These are phyloP conservation scores for Elongisporangium prolatum DNA, from an alignment of 352 stramenopile species.

Conservation along the genomic window DNA sequence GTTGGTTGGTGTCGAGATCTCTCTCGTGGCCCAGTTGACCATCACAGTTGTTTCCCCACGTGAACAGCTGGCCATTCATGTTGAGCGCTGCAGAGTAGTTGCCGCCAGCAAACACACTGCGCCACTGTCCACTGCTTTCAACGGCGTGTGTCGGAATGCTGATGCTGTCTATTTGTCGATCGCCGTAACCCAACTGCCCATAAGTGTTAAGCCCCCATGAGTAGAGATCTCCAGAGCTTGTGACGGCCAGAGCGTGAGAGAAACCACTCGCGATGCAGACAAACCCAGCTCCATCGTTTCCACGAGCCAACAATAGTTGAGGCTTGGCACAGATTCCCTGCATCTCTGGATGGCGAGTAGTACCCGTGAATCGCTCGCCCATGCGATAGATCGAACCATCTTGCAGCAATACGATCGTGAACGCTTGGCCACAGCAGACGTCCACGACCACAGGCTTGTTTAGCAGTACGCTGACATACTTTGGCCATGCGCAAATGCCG, in stretches of 20 bases:
- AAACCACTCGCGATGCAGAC: constrained; percentile 57
- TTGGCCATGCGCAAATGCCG: constrained; percentile 68
- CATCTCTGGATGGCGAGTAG: constrained; percentile 9
- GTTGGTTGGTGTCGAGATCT: neutral
- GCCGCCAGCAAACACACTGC: constrained; percentile 50
- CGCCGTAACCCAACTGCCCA: constrained; percentile 69
- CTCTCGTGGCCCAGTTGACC: constrained; percentile 44
- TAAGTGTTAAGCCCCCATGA: constrained; percentile 81
- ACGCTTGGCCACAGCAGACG: constrained; percentile 70
- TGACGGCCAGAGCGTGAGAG: constrained; percentile 64
- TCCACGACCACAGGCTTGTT: constrained; percentile 30
- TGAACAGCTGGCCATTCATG: constrained; percentile 31
- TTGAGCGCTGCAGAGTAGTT: constrained; percentile 56
- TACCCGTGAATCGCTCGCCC: constrained; percentile 53
- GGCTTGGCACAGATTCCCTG: constrained; percentile 11
- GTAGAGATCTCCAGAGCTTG: constrained; percentile 42
- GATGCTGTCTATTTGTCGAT: constrained; percentile 12
- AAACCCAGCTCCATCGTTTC: constrained; percentile 32
- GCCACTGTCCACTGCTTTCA: constrained; percentile 20
- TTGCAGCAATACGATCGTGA: constrained; percentile 65
- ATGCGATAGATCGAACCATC: constrained; percentile 73
- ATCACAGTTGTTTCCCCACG: constrained; percentile 50
- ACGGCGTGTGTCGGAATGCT: constrained; percentile 15
- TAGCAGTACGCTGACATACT: constrained; percentile 61
- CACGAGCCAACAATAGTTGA: constrained; percentile 23